These are phyloP conservation scores for Leccinum subatratum DNA, from an alignment of 1,284 basidiomycete species.

Conservation along the genomic window DNA sequence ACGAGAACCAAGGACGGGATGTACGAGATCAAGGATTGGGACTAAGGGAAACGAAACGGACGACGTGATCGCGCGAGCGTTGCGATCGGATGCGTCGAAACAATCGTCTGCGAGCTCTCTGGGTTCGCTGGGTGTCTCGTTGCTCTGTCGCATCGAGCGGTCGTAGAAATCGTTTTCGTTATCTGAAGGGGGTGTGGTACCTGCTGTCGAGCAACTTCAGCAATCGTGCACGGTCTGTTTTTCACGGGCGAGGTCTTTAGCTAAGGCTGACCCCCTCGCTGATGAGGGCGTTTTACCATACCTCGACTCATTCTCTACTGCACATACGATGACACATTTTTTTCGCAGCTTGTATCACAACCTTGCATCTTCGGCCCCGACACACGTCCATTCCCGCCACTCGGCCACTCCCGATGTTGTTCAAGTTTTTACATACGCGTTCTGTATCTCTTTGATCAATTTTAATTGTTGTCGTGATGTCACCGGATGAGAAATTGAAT, in stretches of 20 bases:
- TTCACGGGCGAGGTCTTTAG: background rate
- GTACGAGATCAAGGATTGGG: constrained; percentile 95
- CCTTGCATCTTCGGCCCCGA: no score
- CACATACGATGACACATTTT: no score
- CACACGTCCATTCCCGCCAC: no score
- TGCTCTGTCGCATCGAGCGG: no score
- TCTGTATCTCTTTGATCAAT: no score
- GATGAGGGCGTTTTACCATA: no score
- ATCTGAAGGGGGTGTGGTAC: constrained; percentile 69
- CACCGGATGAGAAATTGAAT: no score
- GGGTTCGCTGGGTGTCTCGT: constrained; percentile 48
- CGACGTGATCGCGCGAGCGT: constrained; percentile 56
- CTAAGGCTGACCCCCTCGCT: constrained; percentile 9
- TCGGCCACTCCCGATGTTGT: no score
- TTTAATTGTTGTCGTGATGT: no score
- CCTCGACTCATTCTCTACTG: no score
- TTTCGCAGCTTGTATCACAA: no score
- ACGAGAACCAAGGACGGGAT: constrained; percentile 76
- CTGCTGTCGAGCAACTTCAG: constrained; percentile 94
- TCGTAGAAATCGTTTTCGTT: background rate
- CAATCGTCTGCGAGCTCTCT: constrained; percentile 43
- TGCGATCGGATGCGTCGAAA: constrained; percentile 38
- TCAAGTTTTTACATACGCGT: no score
- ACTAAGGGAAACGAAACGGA: constrained; percentile 54
- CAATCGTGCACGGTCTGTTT: constrained; percentile 76